These are phyloP conservation scores for Termitomyces sp. DNA, from an alignment of 768 basidiomycete genomes.

Conservation along the genomic window DNA sequence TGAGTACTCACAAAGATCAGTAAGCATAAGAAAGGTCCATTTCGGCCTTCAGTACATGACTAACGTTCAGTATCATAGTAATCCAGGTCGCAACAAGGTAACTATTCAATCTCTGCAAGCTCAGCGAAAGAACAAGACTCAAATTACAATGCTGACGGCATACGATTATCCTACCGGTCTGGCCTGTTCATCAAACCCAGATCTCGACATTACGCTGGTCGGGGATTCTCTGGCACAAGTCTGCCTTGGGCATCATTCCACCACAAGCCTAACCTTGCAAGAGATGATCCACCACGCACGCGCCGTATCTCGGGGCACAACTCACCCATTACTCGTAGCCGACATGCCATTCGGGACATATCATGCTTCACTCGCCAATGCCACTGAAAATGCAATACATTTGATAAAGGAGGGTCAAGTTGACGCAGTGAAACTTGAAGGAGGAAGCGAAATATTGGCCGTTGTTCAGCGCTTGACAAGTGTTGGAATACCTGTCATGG, in stretches of 20 bases:
- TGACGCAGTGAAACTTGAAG: slow-evolving; percentile 92
- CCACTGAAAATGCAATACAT: slow-evolving; percentile 74
- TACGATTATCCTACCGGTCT: slow-evolving; percentile 94
- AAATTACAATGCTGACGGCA: slow-evolving; percentile 91
- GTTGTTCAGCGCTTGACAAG: slow-evolving; percentile 65
- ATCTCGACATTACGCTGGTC: slow-evolving; percentile 87
- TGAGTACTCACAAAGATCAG: slow-evolving; percentile 29
- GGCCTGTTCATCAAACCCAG: slow-evolving; percentile 47
- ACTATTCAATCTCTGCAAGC: slow-evolving; percentile 75
- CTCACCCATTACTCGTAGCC: slow-evolving; percentile 79
- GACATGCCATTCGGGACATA: slow-evolving; percentile 97
- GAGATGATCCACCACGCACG: slow-evolving; percentile 93
- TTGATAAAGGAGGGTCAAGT: slow-evolving; percentile 81
- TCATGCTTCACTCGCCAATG: slow-evolving; percentile 57
- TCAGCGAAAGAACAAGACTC: slow-evolving; percentile 53
- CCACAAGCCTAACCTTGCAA: slow-evolving; percentile 80
- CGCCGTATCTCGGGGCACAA: slow-evolving; percentile 80
- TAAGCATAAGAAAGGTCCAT: slow-evolving; percentile 19
- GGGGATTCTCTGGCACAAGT: slow-evolving; percentile 98
- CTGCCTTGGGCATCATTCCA: slow-evolving; percentile 82
- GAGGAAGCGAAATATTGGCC: slow-evolving; percentile 73
- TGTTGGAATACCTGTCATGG: slow-evolving; percentile 92
- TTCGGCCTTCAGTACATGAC: background rate
- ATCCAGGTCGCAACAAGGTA: slow-evolving; percentile 67
- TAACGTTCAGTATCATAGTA: background rate